Evolutionary conservation across 345 rosid genomes (phyloP).

Genomic region (Rhizophora mangle): DNA sequence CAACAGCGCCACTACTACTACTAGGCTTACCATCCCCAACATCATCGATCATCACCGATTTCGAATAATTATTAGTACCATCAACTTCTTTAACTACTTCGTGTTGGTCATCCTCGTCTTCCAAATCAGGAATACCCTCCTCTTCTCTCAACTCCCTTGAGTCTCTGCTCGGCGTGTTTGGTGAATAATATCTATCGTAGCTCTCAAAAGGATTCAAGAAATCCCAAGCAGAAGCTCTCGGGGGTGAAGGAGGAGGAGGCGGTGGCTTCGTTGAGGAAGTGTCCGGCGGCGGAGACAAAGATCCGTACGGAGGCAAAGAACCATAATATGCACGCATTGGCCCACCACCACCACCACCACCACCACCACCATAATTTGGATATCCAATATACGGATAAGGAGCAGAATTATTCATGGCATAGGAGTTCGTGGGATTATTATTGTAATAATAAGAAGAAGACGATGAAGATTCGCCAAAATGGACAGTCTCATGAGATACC

Average conservation of each 20-base stretch:
- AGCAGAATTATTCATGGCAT: conserved; percentile 21
- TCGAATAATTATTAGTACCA: conserved; percentile 21
- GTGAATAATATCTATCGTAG: conserved; percentile 44
- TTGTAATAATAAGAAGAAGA: conserved; percentile 27
- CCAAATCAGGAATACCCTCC: conserved; percentile 97
- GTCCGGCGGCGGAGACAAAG: conserved; percentile 26
- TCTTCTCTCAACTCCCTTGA: conserved; percentile 77
- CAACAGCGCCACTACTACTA: not conserved
- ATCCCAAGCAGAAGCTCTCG: conserved; percentile 68
- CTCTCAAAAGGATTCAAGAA: conserved; percentile 61
- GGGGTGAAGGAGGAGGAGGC: conserved; percentile 86
- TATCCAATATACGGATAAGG: conserved; percentile 33
- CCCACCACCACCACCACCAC: conserved; percentile 14
- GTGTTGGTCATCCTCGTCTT: conserved; percentile 60
- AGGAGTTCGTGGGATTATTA: conserved; percentile 20
- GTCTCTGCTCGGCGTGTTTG: conserved; percentile 59
- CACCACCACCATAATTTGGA: conserved; percentile 27
- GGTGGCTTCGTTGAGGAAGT: conserved; percentile 63
- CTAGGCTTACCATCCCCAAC: conserved; percentile 29
- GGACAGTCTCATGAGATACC: conserved; percentile 42
- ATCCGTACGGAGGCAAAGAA: conserved; percentile 32
- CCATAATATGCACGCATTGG: conserved; percentile 34
- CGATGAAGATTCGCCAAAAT: conserved; percentile 64
- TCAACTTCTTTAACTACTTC: conserved; percentile 71
- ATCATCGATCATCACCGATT: conserved; percentile 32